A percentile compares a stretch with the other conserved stretches of the same genome.
phyloP scores from a whole-genome alignment of 495 filamentous ascomycete genomes.

The Aspergillus heteromorphus region DNA sequence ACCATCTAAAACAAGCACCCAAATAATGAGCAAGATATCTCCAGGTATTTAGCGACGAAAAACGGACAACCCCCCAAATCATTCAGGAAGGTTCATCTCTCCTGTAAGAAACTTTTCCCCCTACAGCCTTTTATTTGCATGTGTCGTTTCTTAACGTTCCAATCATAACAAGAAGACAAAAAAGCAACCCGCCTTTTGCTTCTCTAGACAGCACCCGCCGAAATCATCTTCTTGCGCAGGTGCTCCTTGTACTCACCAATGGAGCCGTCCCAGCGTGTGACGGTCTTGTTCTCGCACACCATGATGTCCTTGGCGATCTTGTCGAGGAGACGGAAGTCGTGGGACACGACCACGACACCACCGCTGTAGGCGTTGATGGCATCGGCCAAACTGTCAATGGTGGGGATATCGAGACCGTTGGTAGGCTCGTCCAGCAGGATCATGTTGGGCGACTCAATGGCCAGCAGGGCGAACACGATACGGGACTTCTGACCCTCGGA shows the following conservation, averaged over 20 bases:
- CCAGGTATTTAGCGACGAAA: constrained; percentile 12
- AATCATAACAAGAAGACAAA: constrained; percentile 25
- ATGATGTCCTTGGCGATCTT: constrained; percentile 99
- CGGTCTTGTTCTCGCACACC: constrained; percentile 94
- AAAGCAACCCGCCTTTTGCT: constrained; percentile 4
- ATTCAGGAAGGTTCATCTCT: constrained; percentile 19
- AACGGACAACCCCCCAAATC: constrained; percentile 3
- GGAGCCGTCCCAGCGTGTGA: constrained; percentile 78
- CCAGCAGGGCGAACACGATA: constrained; percentile 95
- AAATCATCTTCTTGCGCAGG: constrained; percentile 94
- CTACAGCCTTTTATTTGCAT: constrained; percentile 15
- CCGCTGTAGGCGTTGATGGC: constrained; percentile 94
- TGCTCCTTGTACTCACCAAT: constrained; percentile 98
- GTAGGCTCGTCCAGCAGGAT: constrained; percentile 96
- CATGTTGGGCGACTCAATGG: constrained; percentile 97
- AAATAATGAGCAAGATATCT: constrained; percentile 19
- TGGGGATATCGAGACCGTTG: constrained; percentile 98
- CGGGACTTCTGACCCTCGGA: constrained; percentile 96
- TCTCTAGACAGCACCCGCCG: constrained; percentile 43
- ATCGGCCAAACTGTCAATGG: constrained; percentile 95
- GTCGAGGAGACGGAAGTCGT: constrained; percentile 98
- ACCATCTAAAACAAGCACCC: constrained; percentile 23
- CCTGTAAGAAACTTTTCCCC: constrained; percentile 18
- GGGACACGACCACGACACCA: constrained; percentile 95
- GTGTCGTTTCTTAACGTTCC: constrained; percentile 40